These are phyloP conservation scores for Zygoascus tannicola DNA, from an alignment of 805 yeast genomes.

Conservation along the genomic window DNA sequence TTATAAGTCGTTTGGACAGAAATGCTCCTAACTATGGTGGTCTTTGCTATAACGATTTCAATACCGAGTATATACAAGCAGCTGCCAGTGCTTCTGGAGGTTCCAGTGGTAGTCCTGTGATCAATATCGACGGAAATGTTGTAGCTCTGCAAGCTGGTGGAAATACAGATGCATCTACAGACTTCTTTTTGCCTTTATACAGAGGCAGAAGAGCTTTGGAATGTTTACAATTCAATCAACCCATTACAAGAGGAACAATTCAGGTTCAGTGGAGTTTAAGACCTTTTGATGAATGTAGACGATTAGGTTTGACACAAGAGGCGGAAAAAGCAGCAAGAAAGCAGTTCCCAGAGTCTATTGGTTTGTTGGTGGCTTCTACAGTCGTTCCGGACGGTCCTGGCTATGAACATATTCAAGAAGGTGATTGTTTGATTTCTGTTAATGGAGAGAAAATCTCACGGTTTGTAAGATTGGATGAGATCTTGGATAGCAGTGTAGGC, in stretches of 20 bases:
- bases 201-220: conserved; percentile 73
- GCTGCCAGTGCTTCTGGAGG: conserved; percentile 97
- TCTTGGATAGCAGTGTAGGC: conserved; percentile 65
- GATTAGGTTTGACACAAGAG: conserved; percentile 71
- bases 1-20: conserved; percentile 74
- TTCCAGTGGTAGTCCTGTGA: conserved; percentile 94
- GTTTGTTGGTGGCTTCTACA: conserved; percentile 73
- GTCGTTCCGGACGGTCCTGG: conserved; percentile 84
- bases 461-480: conserved; percentile 74
- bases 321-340: conserved; percentile 64
- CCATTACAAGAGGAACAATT: conserved; percentile 81
- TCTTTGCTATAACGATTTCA: conserved; percentile 82
- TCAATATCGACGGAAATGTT: conserved; percentile 75
- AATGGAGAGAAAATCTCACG: conserved; percentile 56
- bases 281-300: conserved; percentile 84
- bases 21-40: conserved; percentile 92
- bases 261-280: conserved; percentile 82
- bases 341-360: conserved; percentile 63
- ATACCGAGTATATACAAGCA: conserved; percentile 89
- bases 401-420: conserved; percentile 62
- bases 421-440: conserved; percentile 72
- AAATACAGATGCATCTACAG: conserved; percentile 81
- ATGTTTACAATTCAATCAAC: conserved; percentile 51
- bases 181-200: conserved; percentile 79
- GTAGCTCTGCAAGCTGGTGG: conserved; percentile 96